These are phyloP conservation scores for Hypsizygus marmoreus DNA, from an alignment of 768 basidiomycete species.

Conservation along the genomic window DNA sequence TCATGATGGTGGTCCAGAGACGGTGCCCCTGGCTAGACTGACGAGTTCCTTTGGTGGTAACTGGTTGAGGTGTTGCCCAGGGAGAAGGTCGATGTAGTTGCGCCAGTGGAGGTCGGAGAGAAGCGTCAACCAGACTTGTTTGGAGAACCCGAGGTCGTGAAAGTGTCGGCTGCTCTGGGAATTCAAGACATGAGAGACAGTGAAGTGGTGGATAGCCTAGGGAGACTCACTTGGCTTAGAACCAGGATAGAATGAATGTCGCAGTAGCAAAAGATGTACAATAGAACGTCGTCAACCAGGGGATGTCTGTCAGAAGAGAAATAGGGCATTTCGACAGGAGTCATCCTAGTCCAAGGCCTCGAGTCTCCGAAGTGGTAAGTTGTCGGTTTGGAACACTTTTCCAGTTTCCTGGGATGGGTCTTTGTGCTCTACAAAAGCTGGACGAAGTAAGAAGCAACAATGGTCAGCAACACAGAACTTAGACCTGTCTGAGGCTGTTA, in stretches of 20 bases:
- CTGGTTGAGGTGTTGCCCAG: constrained; percentile 3
- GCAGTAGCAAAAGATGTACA: constrained; percentile 11
- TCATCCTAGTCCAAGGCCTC: too few relatives aligned
- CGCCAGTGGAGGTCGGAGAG: constrained; percentile 10
- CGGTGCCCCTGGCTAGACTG: constrained; percentile 3
- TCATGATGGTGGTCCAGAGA: constrained; percentile 14
- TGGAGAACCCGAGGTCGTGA: constrained; percentile 4
- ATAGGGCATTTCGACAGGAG: too few relatives aligned
- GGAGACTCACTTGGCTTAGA: constrained; percentile 8
- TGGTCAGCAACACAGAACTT: too few relatives aligned
- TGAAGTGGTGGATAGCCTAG: not conserved
- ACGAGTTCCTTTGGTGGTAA: constrained; percentile 9
- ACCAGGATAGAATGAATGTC: constrained; percentile 11
- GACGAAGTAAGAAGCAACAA: too few relatives aligned
- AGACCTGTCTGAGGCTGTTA: too few relatives aligned
- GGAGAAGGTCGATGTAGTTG: constrained; percentile 11
- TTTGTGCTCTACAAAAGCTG: too few relatives aligned
- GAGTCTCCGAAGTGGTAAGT: too few relatives aligned
- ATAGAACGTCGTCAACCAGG: constrained; percentile 9
- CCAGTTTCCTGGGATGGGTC: too few relatives aligned
- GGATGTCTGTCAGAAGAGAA: not conserved
- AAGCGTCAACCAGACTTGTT: constrained; percentile 10
- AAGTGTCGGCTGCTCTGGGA: constrained; percentile 6
- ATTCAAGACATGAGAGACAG: not conserved
- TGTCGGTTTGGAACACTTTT: too few relatives aligned